Base-by-base conservation (phyloP, 495 filamentous ascomycete species). In the Penicillium psychrofluorescens region DNA sequence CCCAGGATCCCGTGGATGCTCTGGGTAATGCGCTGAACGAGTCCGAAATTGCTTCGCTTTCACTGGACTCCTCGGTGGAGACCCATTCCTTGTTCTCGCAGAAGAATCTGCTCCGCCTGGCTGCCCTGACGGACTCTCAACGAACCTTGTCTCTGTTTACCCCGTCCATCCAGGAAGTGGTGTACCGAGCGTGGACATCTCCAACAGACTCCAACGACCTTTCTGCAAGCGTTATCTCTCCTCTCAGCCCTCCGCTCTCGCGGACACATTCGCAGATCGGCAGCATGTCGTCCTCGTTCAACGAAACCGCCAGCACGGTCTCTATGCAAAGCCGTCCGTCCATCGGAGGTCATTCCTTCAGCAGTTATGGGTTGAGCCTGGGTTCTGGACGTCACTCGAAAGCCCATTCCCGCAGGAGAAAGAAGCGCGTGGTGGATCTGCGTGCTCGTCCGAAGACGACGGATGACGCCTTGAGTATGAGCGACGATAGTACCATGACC, bases 351-450 rank as follows among this genome's bases (percentile, higher is more conserved):
- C 54, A 60, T 44, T 56, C 61, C 27, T 56, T 72, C 50, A 58
- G 62, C 54, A 56, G 63, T 66, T 56, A 81, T 31, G 83, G 85
- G 1, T 67, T 90, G 34, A 77, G 72, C 14, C 67, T 87, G 32
- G 84, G 81, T 1, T 70, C 79, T 11, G 77, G 77, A 29, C 74
- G 80, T 31, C 77, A 84, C 52, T 76, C 80, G 7, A 83, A 86
- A 59, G 65, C 75, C 22, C 64, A 77, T n/a, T 77, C 77, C 27
- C 77, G 87, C 29, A 90, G 84, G 59, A 85, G 88, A 62, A 97
- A 95, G 77, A 90, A 80, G 47, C 79, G 92, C n/a, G 86, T 98
- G 28, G 88, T 98, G 45, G 90, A 97, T 59, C 66, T 98, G 35
- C 84, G 90, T 34, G 32, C 9, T 6, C 79, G 77, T 46, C 74